These are phyloP conservation scores for Mucor mucedo DNA, from an alignment of 371 early-diverging fungal genomes.

Conservation along the genomic window DNA sequence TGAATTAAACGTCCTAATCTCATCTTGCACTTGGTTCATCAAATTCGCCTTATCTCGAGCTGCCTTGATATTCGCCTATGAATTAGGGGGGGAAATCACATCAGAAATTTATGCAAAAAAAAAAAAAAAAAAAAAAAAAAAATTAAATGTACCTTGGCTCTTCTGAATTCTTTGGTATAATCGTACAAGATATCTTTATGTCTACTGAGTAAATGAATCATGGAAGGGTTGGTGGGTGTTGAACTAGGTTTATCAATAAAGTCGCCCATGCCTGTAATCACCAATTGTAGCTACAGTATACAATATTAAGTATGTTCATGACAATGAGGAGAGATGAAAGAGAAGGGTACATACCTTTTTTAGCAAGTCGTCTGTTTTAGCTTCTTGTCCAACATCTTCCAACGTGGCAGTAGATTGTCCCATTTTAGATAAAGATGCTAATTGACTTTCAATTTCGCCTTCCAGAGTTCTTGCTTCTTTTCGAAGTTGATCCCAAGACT, in stretches of 20 bases:
- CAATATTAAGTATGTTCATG: background rate
- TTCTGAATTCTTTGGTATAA: slow-evolving; percentile 70
- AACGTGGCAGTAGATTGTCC: slow-evolving; percentile 33
- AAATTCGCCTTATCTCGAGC: slow-evolving; percentile 68
- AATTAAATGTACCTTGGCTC: slow-evolving; percentile 46
- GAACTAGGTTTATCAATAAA: slow-evolving; percentile 57
- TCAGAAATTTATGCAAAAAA: background rate
- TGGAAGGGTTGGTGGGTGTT: slow-evolving; percentile 64
- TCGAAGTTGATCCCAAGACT: slow-evolving; percentile 68
- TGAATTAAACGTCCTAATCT: slow-evolving; percentile 56
- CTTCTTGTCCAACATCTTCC: slow-evolving; percentile 52
- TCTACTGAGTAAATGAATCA: slow-evolving; percentile 73
- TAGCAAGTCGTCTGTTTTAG: slow-evolving; percentile 63
- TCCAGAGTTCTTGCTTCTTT: slow-evolving; percentile 72
- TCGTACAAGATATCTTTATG: slow-evolving; percentile 76
- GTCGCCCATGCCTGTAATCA: slow-evolving; percentile 61
- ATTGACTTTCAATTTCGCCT: slow-evolving; percentile 66
- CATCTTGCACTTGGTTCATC: slow-evolving; percentile 64
- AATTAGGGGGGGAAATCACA: too few species aligned
- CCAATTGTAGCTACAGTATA: slow-evolving; percentile 53
- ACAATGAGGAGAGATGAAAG: background rate
- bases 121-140: background rate
- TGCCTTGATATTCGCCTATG: slow-evolving; percentile 57
- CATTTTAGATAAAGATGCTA: slow-evolving; percentile 52
- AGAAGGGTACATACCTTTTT: slow-evolving; percentile 49